Conservation (phyloP, 345 rosid genomes). For the Citrus hindsii region DNA sequence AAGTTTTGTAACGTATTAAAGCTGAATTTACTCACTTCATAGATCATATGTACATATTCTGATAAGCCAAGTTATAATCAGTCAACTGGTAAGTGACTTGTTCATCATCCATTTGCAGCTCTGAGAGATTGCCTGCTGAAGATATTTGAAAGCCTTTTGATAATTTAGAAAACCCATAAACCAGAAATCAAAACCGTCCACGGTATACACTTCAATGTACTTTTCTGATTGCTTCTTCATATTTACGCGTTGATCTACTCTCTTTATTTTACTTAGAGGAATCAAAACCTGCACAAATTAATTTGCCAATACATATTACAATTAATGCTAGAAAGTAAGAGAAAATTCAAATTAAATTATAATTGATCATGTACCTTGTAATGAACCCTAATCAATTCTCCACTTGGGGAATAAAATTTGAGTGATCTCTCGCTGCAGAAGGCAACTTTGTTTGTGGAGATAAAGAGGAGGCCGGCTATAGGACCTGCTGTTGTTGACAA, state of each 20-base stretch:
- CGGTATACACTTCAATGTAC: constrained; percentile 67
- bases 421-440: constrained; percentile 52
- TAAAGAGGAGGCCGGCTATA: constrained; percentile 47
- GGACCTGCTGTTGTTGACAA: constrained; percentile 50
- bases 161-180: constrained; percentile 80
- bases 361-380: constrained; percentile 29
- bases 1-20: not conserved
- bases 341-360: not conserved
- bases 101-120: not conserved
- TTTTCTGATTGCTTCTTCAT: constrained; percentile 65
- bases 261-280: constrained; percentile 53
- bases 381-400: constrained; percentile 29
- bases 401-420: constrained; percentile 27
- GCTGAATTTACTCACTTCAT: no score
- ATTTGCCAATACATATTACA: not conserved
- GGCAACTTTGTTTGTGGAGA: constrained; percentile 37
- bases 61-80: not conserved
- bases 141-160: constrained; percentile 59
- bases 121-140: constrained; percentile 47
- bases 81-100: not conserved
- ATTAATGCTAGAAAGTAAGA: not conserved
- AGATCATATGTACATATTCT: not conserved
- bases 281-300: constrained; percentile 40
- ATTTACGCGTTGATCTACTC: constrained; percentile 49
- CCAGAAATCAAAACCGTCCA: constrained; percentile 82